Base-by-base conservation (phyloP, 192 early-diverging fungal species). In the Backusella tarrabulga region DNA sequence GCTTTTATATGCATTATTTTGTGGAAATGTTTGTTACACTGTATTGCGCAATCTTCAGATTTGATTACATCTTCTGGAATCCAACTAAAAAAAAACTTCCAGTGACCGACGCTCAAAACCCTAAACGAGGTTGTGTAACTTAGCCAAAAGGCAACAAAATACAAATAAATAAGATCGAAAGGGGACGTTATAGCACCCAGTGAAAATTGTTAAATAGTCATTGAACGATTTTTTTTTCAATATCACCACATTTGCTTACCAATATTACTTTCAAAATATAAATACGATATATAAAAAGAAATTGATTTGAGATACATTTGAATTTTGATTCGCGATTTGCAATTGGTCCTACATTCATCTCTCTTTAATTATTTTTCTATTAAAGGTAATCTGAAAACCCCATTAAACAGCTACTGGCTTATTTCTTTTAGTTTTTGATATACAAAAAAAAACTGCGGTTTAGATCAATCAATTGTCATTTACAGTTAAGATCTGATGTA, bases 1-100 rank as follows among this genome's bases (percentile, higher is more conserved):
- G 54, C 54, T 56, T 56, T 56, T 56, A 56, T 56, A 56, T 56
- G 54, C 54, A 56, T 56, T 56, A 56, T 56, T 56, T 56, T 23
- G 54, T 56, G n/a, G 21, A 19, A 26, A 21, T 56, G 11, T 56
- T 23, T 56, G 54, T 56, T 56, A 56, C 54, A 56, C 54, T 56
- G 54, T 56, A 56, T 56, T 56, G 54, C 54, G 54, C 54, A 56
- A 56, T 56, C 54, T 23, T 56, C 19, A 56, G 19, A 56, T 23
- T 56, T 56, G 54, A 56, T 56, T 56, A 56, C 54, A 56, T 56
- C 54, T 56, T 56, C n/a, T 23, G 15, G 42, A n/a, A 56, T 56
- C 54, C 54, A 21, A 56, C 54, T 56, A 19, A 52, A 52, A 52
- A 52, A 56, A 44, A 44, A 44, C 54, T 21, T 56, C 54, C 23